A percentile compares a stretch with the other conserved stretches of the same genome.
These are phyloP conservation scores for Fraxinus anomala DNA, from an alignment of 257 asterid genomes.

Conservation along the genomic window DNA sequence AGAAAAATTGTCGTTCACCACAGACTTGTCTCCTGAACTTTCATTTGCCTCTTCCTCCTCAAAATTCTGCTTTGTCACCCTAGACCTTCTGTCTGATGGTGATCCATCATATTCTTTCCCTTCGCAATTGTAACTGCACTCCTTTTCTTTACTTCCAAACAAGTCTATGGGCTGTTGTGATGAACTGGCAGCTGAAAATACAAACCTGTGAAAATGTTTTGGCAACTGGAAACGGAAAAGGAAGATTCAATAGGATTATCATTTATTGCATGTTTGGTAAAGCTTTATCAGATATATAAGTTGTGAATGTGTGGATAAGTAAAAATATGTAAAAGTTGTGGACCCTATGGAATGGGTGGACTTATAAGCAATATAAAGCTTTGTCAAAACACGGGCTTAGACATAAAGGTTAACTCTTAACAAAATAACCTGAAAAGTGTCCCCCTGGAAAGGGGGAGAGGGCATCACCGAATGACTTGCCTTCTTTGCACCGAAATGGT, in stretches of 20 bases:
- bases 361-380: background rate
- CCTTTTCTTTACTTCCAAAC: constrained; percentile 46
- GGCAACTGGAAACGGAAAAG: constrained; percentile 33
- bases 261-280: background rate
- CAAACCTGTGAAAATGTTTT: constrained; percentile 38
- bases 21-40: constrained; percentile 50
- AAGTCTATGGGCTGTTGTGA: constrained; percentile 39
- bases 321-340: too few species aligned
- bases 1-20: constrained; percentile 43
- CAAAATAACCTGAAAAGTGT: background rate
- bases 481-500: constrained; percentile 47
- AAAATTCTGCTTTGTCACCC: constrained; percentile 33
- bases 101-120: constrained; percentile 46
- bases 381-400: background rate
- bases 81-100: constrained; percentile 29
- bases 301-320: too few species aligned
- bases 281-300: too few species aligned
- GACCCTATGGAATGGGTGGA: constrained; percentile 28
- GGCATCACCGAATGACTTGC: constrained; percentile 23
- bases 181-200: constrained; percentile 34
- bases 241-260: background rate
- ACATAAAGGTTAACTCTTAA: background rate
- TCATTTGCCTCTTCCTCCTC: constrained; percentile 46
- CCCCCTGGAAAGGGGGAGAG: constrained; percentile 6
- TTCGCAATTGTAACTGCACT: constrained; percentile 52